phyloP scores from a whole-genome alignment of 306 rosid species.

The Amphicarpaea edgeworthii region DNA sequence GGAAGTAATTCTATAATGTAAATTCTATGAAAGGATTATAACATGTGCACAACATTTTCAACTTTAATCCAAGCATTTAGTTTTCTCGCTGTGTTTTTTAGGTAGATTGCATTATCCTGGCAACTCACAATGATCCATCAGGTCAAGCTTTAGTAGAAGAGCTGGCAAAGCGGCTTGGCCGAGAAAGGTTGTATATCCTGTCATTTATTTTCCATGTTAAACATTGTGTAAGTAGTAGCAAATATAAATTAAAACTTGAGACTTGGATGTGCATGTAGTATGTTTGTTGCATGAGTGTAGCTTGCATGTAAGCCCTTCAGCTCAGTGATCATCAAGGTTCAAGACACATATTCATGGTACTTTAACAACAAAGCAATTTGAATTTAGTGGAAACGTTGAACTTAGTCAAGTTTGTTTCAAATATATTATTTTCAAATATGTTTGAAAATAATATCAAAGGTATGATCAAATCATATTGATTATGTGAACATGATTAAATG shows the following conservation, averaged over 20 bases:
- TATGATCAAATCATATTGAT: too few relatives aligned
- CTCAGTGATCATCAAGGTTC: conserved; percentile 3
- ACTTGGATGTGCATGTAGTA: not conserved
- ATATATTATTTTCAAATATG: too few relatives aligned
- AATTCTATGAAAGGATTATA: too few relatives aligned
- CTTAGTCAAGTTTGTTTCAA: too few relatives aligned
- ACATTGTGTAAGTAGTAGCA: not conserved
- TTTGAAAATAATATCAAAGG: too few relatives aligned
- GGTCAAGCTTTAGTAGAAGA: conserved; percentile 64
- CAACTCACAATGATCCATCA: conserved; percentile 60
- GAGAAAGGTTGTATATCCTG: conserved; percentile 47
- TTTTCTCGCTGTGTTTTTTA: conserved; percentile 41
- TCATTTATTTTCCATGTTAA: conserved; percentile 37
- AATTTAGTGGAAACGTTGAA: too few relatives aligned
- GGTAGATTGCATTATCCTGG: conserved; percentile 57
- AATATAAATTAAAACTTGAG: conserved; percentile 5
- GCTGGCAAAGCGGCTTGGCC: conserved; percentile 60
- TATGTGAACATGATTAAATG: too few relatives aligned
- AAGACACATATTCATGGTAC: not conserved
- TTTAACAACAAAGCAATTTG: too few relatives aligned
- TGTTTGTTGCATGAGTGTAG: conserved; percentile 15
- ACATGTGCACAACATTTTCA: too few relatives aligned
- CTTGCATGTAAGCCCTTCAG: not conserved
- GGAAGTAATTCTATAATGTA: too few relatives aligned
- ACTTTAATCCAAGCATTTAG: too few relatives aligned